Evolutionary conservation across 108 stramenopile species (phyloP).

Genomic region (Skeletonema grethae): DNA sequence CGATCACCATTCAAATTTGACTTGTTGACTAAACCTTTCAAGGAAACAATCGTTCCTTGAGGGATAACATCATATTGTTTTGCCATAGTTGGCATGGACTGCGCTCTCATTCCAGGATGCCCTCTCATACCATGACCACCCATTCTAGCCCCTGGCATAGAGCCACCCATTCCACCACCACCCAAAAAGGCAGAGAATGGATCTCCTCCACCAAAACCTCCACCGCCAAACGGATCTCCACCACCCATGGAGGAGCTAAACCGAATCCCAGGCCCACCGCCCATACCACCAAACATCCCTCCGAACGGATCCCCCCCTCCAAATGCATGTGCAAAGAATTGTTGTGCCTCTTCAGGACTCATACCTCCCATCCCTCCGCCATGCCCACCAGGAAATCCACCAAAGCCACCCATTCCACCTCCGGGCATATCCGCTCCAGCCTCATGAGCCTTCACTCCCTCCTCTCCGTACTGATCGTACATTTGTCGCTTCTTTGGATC

Average conservation of each 20-base stretch:
- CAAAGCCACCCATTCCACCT: conserved; percentile 50
- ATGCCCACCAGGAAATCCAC: conserved; percentile 44
- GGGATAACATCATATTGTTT: conserved; percentile 82
- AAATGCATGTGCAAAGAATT: conserved; percentile 79
- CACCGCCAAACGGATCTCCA: conserved; percentile 41
- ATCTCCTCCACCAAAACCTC: conserved; percentile 33
- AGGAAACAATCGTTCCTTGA: conserved; percentile 75
- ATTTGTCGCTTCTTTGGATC: conserved; percentile 84
- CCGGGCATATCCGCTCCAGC: conserved; percentile 60
- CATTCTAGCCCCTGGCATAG: conserved; percentile 44
- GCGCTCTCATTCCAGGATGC: conserved; percentile 1
- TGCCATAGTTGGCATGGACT: conserved; percentile 33
- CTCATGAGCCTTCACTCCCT: conserved; percentile 70
- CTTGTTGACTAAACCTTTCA: conserved; percentile 73
- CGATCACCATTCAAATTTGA: conserved; percentile 84
- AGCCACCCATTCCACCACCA: conserved; percentile 56
- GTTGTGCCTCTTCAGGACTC: conserved; percentile 81
- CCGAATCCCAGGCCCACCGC: conserved; percentile 49
- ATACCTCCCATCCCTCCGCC: conserved; percentile 65
- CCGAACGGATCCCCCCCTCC: conserved; percentile 89
- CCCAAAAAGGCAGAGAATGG: conserved; percentile 52
- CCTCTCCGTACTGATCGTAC: conserved; percentile 84
- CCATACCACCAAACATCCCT: conserved; percentile 59
- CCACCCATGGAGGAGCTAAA: conserved; percentile 38
- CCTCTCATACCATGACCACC: conserved; percentile 15